Evolutionary conservation across 352 stramenopile species (phyloP), one percentile per base, ranked within the genome.

Genomic region (Globisporangium sylvaticum): DNA sequence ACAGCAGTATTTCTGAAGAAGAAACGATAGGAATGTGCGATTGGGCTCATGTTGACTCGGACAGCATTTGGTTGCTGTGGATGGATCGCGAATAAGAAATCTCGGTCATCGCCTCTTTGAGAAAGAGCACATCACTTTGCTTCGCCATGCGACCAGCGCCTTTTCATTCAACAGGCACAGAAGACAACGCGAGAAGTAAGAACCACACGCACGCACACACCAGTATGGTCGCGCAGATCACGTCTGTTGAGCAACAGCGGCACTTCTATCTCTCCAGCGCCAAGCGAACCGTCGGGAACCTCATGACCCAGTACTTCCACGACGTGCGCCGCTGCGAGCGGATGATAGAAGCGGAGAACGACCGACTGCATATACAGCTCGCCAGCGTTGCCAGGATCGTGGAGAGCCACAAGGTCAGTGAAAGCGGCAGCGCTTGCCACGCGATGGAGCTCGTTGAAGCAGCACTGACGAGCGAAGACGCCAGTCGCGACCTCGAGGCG

Each of bases 271-370:
- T 24, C 14, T 59, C 54, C 15, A 59, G 15, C 15, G 5, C 20
- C 25, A 10, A 59, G 27, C 15, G n/a, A 25, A 25, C 54, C 2
- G 14, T 42, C 24, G 27, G 25, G 6, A 59, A 2, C 31, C 54
- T 59, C 48, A 39, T 59, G 27, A 25, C 29, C 3, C 20, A 42
- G 25, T 59, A 10, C 27, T 14, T 59, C 15, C 18, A 42, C 14
- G 31, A 24, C 22, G 54, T 42, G 54, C 27, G 15, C 25, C 31
- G 6, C n/a, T 59, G 54, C 27, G 54, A 59, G 27, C 4, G 15
- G 9, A 39, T 59, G 54, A 24, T 59, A 27, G 54, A 59, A 42
- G 54, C 54, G 5, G 54, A 59, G 54, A 59, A 59, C 29, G 54
- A 59, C 31, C 27, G 27, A 10, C 27, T 59, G 54, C 31, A 31